Conservation (phyloP, 225 moss, liverwort and hornwort species). For the Marchantia paleacea region DNA sequence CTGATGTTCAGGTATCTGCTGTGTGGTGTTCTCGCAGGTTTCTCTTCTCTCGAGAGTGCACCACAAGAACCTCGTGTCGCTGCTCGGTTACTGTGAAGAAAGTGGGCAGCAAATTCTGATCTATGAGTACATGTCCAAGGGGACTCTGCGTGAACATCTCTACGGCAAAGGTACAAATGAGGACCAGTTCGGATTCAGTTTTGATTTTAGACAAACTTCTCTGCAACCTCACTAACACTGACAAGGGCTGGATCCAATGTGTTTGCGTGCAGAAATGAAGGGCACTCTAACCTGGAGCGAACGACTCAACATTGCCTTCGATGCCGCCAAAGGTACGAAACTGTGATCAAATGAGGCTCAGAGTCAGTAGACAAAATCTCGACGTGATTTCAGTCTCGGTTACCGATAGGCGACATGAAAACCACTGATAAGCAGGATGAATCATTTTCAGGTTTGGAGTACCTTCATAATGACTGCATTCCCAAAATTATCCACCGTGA, state of each 20-base stretch:
- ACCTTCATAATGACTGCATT: slow-evolving; percentile 68
- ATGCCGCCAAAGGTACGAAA: slow-evolving; percentile 12
- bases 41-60: slow-evolving; percentile 33
- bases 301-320: slow-evolving; percentile 11
- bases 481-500: slow-evolving; percentile 83
- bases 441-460: slow-evolving; percentile 47
- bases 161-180: slow-evolving; percentile 24
- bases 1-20: slow-evolving; percentile 6
- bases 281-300: slow-evolving; percentile 9
- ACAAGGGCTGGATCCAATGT: background rate
- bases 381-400: too few species aligned
- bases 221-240: background rate
- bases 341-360: too few species aligned
- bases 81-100: slow-evolving; percentile 36
- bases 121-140: slow-evolving; percentile 29
- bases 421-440: too few species aligned
- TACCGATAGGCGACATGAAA: too few species aligned
- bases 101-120: slow-evolving; percentile 29
- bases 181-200: background rate
- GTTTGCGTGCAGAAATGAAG: background rate
- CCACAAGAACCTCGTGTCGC: slow-evolving; percentile 33
- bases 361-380: too few species aligned
- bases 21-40: slow-evolving; percentile 11
- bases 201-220: background rate
- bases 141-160: slow-evolving; percentile 27